Conservation (phyloP, 768 basidiomycete genomes). For the Rossbeevera mucosa region DNA sequence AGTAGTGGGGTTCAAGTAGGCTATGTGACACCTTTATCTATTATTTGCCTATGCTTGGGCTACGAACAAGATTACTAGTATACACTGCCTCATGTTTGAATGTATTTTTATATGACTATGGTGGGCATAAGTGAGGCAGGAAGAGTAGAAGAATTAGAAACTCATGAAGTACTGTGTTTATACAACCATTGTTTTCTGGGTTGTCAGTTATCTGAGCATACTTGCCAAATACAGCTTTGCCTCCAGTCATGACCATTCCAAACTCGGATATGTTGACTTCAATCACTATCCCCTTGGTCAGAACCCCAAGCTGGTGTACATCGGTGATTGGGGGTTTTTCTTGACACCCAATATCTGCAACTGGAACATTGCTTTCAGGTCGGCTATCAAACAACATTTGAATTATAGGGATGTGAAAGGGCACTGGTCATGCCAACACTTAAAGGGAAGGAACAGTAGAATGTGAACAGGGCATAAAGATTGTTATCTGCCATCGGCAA, state of each 20-base stretch:
- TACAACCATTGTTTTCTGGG: constrained; percentile 94
- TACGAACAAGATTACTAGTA: constrained; percentile 15
- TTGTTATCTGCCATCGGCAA: no score
- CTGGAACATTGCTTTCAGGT: constrained; percentile 98
- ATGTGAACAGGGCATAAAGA: no score
- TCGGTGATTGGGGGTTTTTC: constrained; percentile 98
- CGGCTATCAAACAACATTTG: constrained; percentile 51
- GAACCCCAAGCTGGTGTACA: constrained; percentile 96
- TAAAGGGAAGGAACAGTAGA: no score
- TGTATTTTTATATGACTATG: constrained; percentile 25
- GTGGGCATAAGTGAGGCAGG: constrained; percentile 2
- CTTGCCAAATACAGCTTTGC: constrained; percentile 91
- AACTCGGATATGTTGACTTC: constrained; percentile 99
- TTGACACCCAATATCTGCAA: constrained; percentile 96
- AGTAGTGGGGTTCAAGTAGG: no score
- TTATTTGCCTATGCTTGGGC: no score
- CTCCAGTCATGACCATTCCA: constrained; percentile 95
- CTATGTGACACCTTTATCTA: no score
- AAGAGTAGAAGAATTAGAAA: constrained; percentile 14
- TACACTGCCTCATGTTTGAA: background rate
- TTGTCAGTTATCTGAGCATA: constrained; percentile 94
- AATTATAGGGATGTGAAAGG: background rate
- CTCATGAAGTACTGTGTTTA: constrained; percentile 90
- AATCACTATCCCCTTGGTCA: constrained; percentile 97
- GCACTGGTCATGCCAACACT: no score